Evolutionary conservation across 164 flowering plant species (phyloP), one percentile per base, ranked within the genome.

Genomic region (Stephania japonica): DNA sequence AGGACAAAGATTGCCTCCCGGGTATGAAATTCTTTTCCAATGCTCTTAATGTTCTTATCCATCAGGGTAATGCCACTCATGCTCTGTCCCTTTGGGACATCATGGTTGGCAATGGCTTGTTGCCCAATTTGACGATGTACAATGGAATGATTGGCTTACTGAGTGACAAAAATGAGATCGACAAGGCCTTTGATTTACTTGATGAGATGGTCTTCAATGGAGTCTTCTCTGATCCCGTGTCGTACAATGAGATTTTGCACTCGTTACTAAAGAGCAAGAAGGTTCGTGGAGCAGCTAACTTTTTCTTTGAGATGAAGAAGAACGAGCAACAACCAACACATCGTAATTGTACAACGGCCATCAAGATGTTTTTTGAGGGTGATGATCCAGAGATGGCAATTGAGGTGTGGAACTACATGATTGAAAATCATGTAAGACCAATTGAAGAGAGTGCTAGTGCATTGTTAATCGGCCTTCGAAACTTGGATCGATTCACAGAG

Each of bases 1-100:
- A 85, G 80, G 78, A 79, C 25, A 83, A 86, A 68, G 78, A 80
- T 53, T 90, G 94, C 80, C 80, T 89, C 13, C 97, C 96, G 78
- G 86, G 91, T 85, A 84, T 88, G 90, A 90, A 84, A 75, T 90
- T 92, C 81, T 88, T 90, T 73, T 81, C 88, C 64, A 85, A 81
- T 77, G 90, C 94, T 59, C 80, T 92, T 75, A 88, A 86, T 82
- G 73, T 87, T 76, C 85, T 92, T 72, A 70, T 82, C 69, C 83
- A 81, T 80, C 78, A 78, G 68, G 87, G 87, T 67, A 86, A 90
- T 75, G 67, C 80, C 0, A 71, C 70, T 38, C 80, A 81, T 61
- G 91, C 87, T 25, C 27, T 87, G 25, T 65, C 66, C 3, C 73
- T 92, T 50, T 90, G 95, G 95, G 92, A 86, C 67, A 75, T 81